A percentile compares a stretch with the other conserved stretches of the same genome.
phyloP scores from a whole-genome alignment of 768 basidiomycete genomes.

The Multifurca ochricompacta region DNA sequence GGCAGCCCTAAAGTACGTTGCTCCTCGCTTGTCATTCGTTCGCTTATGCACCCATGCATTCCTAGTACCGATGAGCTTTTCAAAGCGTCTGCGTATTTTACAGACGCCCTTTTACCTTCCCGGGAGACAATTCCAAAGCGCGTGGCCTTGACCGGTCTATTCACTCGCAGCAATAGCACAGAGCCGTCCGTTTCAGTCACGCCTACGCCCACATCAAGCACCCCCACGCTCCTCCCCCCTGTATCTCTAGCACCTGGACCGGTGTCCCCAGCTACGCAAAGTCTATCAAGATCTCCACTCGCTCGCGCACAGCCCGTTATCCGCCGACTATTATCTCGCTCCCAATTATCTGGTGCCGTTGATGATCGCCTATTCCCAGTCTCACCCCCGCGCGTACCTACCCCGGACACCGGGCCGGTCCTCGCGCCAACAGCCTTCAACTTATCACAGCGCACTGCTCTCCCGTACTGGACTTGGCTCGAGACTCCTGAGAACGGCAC shows the following conservation, averaged over 20 bases:
- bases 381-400: background rate
- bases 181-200: constrained; percentile 11
- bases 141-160: background rate
- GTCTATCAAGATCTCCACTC: constrained; percentile 11
- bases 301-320: constrained; percentile 15
- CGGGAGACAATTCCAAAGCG: constrained; percentile 4
- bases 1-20: constrained; percentile 55
- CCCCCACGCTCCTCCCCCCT: constrained; percentile 5
- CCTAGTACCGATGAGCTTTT: constrained; percentile 66
- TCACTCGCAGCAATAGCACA: background rate
- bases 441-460: constrained; percentile 50
- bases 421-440: constrained; percentile 53
- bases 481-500: constrained; percentile 43
- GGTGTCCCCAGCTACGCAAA: constrained; percentile 3
- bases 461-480: constrained; percentile 62
- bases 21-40: background rate
- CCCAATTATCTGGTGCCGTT: constrained; percentile 9
- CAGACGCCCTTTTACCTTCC: constrained; percentile 38
- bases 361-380: constrained; percentile 3
- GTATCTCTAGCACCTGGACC: constrained; percentile 1
- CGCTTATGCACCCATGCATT: background rate
- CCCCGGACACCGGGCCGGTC: constrained; percentile 28
- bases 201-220: background rate
- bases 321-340: constrained; percentile 17
- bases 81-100: constrained; percentile 69